Conservation (phyloP, 2,329 filamentous ascomycete species). For the Aureobasidium vineae region DNA sequence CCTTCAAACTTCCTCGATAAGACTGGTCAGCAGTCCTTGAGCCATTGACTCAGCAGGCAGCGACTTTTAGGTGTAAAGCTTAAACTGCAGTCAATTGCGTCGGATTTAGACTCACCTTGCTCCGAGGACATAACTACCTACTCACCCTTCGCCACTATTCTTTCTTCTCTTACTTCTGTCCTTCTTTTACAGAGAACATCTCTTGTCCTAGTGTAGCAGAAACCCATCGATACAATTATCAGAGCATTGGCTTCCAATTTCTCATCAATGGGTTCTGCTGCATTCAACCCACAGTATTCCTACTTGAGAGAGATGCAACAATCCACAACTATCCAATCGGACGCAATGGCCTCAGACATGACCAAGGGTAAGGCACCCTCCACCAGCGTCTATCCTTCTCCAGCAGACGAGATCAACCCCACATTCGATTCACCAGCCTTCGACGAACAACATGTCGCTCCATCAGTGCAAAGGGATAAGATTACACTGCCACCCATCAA, state of each 20-base stretch:
- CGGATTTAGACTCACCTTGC: conserved; percentile 17
- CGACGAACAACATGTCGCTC: not conserved
- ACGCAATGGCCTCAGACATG: conserved; percentile 7
- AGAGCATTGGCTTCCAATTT: not conserved
- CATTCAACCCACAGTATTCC: conserved; percentile 13
- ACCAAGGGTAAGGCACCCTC: conserved; percentile 8
- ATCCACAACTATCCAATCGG: conserved; percentile 11
- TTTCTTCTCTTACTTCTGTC: not conserved
- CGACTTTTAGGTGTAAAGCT: conserved; percentile 25
- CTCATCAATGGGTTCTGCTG: conserved; percentile 19
- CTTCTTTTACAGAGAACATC: not conserved
- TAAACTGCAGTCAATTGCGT: conserved; percentile 19
- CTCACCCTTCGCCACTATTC: conserved; percentile 20
- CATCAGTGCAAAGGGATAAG: not conserved
- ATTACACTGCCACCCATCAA: conserved; percentile 14
- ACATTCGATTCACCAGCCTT: conserved; percentile 17
- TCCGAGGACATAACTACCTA: conserved; percentile 16
- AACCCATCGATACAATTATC: not conserved
- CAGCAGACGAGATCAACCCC: conserved; percentile 16
- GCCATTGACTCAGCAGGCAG: conserved; percentile 27
- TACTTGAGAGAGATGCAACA: conserved; percentile 22
- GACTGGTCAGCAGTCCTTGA: conserved; percentile 3
- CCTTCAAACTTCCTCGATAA: conserved; percentile 1
- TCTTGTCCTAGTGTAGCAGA: not conserved
- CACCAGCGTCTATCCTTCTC: conserved; percentile 24